Conservation (phyloP, 768 basidiomycete species). For the Strobilomyces confusus region DNA sequence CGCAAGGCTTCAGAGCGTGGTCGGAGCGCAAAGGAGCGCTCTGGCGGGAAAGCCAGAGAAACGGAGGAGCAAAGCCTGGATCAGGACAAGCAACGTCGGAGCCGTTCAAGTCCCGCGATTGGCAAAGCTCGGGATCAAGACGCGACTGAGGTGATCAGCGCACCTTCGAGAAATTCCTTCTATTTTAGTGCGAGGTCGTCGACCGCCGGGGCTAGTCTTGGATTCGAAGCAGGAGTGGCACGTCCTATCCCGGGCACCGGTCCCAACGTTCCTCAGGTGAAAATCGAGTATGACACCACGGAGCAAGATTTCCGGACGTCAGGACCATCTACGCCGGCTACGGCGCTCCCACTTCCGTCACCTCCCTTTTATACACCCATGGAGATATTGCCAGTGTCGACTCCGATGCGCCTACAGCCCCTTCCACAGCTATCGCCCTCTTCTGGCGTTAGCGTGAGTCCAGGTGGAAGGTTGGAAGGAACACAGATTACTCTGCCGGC, state of each 20-base stretch:
- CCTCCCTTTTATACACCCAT: constrained; percentile 29
- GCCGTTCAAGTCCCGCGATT: constrained; percentile 19
- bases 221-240: neutral
- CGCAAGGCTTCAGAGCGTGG: constrained; percentile 19
- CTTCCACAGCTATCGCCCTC: constrained; percentile 5
- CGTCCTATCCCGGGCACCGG: neutral
- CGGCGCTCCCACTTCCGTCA: constrained; percentile 18
- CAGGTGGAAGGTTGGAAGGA: constrained; percentile 6
- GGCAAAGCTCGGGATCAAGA: constrained; percentile 1
- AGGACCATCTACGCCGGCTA: constrained; percentile 20
- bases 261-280: constrained; percentile 16
- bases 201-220: neutral
- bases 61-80: neutral
- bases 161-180: constrained; percentile 7
- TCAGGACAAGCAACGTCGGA: constrained; percentile 15
- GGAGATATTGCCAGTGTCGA: constrained; percentile 15
- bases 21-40: constrained; percentile 10
- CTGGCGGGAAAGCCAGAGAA: constrained; percentile 2
- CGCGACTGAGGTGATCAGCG: neutral
- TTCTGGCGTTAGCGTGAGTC: neutral
- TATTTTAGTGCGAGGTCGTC: constrained; percentile 7
- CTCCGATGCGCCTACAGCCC: constrained; percentile 12
- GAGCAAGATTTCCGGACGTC: constrained; percentile 22
- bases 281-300: constrained; percentile 20
- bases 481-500: constrained; percentile 1